Conservation (phyloP, 164 flowering plant genomes). For the Litsea cubeba region DNA sequence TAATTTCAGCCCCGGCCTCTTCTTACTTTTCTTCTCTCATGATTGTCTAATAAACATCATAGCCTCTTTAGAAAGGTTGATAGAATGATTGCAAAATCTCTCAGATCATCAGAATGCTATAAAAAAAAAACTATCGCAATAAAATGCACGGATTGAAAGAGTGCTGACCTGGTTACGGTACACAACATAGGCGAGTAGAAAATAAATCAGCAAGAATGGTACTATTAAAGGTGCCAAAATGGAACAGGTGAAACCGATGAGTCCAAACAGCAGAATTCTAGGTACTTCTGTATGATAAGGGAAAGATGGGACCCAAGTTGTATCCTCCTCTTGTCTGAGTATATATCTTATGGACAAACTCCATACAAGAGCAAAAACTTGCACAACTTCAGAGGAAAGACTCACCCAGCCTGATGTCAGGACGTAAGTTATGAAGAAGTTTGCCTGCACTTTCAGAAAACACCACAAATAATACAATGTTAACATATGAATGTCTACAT, state of each 20-base stretch:
- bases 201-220: constrained; percentile 83
- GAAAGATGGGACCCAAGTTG: constrained; percentile 42
- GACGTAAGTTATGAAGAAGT: constrained; percentile 82
- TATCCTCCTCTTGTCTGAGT: constrained; percentile 36
- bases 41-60: no score
- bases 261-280: constrained; percentile 71
- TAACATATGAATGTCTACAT: no score
- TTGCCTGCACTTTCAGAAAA: constrained; percentile 50
- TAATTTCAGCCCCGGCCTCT: no score
- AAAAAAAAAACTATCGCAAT: no score
- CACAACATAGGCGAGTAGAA: constrained; percentile 65
- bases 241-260: constrained; percentile 81
- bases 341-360: constrained; percentile 40
- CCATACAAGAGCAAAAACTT: constrained; percentile 57
- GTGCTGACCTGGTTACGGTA: constrained; percentile 79
- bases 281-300: constrained; percentile 97
- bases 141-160: background rate
- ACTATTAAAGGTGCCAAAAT: constrained; percentile 80
- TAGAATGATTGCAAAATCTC: no score
- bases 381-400: constrained; percentile 70
- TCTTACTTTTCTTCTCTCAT: no score
- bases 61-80: no score
- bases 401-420: constrained; percentile 98
- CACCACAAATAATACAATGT: no score
- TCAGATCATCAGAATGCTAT: no score